Evolutionary conservation across 129 eudicot species (phyloP).

Genomic region (Flaveria bidentis): DNA sequence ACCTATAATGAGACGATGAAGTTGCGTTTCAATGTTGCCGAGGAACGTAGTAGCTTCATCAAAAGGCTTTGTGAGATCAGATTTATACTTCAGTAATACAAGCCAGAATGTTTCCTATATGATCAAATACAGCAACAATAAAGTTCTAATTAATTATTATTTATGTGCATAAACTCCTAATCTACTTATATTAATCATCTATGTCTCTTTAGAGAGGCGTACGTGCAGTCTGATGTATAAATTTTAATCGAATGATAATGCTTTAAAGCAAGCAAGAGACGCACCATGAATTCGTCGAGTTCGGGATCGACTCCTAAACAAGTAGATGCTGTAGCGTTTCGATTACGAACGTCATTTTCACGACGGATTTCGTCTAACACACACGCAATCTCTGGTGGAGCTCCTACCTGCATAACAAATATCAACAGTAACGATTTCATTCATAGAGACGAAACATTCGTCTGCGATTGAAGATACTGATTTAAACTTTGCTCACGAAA

Average conservation of each 20-base stretch:
- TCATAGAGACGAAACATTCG: neutral
- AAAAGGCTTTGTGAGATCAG: slow-evolving; percentile 84
- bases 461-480: neutral
- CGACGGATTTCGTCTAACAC: slow-evolving; percentile 70
- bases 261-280: slow-evolving; percentile 4
- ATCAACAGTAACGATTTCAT: neutral
- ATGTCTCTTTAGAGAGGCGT: too few species aligned
- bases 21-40: slow-evolving; percentile 67
- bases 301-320: slow-evolving; percentile 82
- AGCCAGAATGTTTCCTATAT: slow-evolving; percentile 72
- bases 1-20: slow-evolving; percentile 75
- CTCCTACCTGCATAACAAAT: slow-evolving; percentile 64
- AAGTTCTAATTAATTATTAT: neutral
- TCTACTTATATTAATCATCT: too few species aligned
- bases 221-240: neutral
- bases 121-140: neutral
- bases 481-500: neutral
- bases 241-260: neutral
- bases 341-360: slow-evolving; percentile 51
- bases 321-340: slow-evolving; percentile 38
- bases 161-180: too few species aligned
- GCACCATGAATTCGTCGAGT: slow-evolving; percentile 92
- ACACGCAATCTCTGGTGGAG: slow-evolving; percentile 75
- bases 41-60: slow-evolving; percentile 82
- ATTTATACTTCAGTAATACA: slow-evolving; percentile 71